Conservation (phyloP, 2,329 filamentous ascomycete genomes). For the Pestalotiopsis sp. region DNA sequence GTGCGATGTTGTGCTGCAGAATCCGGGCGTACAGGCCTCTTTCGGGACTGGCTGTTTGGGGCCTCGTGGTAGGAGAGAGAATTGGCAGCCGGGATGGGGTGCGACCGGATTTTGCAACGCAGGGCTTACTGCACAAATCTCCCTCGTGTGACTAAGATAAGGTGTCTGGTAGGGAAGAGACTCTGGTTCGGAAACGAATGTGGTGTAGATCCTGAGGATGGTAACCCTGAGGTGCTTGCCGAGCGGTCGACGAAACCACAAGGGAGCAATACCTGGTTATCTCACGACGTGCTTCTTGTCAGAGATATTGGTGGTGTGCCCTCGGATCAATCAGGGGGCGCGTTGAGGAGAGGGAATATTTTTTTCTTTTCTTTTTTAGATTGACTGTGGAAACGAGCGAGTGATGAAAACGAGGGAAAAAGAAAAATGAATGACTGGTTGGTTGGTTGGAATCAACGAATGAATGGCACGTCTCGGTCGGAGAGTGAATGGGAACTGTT, state of each 20-base stretch:
- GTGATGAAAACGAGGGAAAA: constrained; percentile 21
- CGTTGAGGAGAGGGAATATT: constrained; percentile 13
- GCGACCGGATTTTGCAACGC: not conserved
- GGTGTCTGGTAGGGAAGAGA: not conserved
- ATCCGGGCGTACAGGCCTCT: not conserved
- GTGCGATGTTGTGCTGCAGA: not conserved
- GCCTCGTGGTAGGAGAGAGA: not conserved
- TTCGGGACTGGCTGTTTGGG: constrained; percentile 2
- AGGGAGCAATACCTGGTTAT: constrained; percentile 19
- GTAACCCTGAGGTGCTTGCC: not conserved
- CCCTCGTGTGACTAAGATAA: constrained; percentile 2
- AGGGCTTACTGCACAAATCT: not conserved
- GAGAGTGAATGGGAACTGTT: constrained; percentile 19
- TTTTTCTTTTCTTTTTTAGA: not conserved
- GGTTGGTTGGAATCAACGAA: not conserved
- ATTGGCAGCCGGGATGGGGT: not conserved
- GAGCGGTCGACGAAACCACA: constrained; percentile 16
- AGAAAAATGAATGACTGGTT: constrained; percentile 26
- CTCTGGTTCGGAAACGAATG: constrained; percentile 26
- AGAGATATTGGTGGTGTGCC: constrained; percentile 28
- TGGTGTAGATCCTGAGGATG: constrained; percentile 18
- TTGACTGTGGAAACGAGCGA: constrained; percentile 26
- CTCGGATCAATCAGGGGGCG: constrained; percentile 30
- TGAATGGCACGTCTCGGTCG: not conserved
- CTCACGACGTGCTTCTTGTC: constrained; percentile 25